Evolutionary conservation across 352 stramenopile species (phyloP).

Genomic region (Phytophthora fragariaefolia): DNA sequence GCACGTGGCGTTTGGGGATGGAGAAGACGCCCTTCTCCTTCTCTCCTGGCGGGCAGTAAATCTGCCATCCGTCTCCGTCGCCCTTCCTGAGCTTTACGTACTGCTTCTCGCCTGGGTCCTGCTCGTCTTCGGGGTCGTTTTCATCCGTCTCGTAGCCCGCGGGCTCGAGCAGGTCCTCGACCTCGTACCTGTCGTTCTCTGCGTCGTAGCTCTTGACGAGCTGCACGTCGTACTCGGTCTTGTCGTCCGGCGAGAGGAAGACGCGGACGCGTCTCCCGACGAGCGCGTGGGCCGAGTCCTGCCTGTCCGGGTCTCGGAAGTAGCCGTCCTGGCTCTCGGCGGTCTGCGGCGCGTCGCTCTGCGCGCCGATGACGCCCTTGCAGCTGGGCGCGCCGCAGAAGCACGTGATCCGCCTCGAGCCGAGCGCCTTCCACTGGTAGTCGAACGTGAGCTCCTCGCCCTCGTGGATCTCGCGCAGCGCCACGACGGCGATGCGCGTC

Average conservation of each 20-base stretch:
- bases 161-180: conserved; percentile 48
- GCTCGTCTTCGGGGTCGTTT: conserved; percentile 49
- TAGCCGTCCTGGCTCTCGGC: conserved; percentile 48
- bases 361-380: conserved; percentile 79
- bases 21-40: conserved; percentile 76
- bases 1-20: conserved; percentile 60
- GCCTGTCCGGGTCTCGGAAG: conserved; percentile 69
- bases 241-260: conserved; percentile 64
- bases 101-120: conserved; percentile 38
- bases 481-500: conserved; percentile 94
- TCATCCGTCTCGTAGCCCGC: conserved; percentile 42
- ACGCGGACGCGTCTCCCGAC: conserved; percentile 70
- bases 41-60: conserved; percentile 71
- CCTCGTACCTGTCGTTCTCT: conserved; percentile 54
- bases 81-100: conserved; percentile 46
- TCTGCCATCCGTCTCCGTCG: conserved; percentile 77
- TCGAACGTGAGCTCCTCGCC: conserved; percentile 96
- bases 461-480: conserved; percentile 86
- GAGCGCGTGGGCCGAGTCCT: conserved; percentile 54
- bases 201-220: conserved; percentile 58
- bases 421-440: conserved; percentile 95
- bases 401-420: conserved; percentile 83
- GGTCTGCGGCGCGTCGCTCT: conserved; percentile 48
- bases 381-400: conserved; percentile 70
- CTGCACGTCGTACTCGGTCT: conserved; percentile 62